Base-by-base conservation (phyloP, 306 rosid genomes). In the Quercus glauca region DNA sequence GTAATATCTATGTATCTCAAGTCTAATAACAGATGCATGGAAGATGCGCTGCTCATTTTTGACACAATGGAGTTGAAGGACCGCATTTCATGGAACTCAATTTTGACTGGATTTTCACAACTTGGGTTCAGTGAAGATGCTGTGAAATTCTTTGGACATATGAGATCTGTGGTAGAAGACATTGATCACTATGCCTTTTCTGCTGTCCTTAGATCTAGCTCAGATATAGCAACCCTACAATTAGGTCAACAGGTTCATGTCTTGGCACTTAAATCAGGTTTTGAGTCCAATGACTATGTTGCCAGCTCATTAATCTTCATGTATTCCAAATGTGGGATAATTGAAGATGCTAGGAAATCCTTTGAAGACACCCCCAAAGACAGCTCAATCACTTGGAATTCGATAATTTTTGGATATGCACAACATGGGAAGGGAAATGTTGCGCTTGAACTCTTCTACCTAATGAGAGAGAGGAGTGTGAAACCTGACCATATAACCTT, bases 241-340 rank as follows among this genome's bases (percentile, higher is more conserved):
- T 77, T 94, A 81, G 97, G 98, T 37, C 89, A 86, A 71, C 93
- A 92, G 74, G 73, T 85, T 86, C 98, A 94, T 81, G 88, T 73
- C 29, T 81, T 91, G 83, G 80, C 90, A 20, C 79, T 81, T 57
- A 88, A 85, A 81, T 83, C 76, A 4, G 94, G 97, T 56, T 79
- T 91, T 6, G 84, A 84, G 33, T 74, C 87, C 80, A 89, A 92
- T 73, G 88, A 85, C 19, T 91, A 85, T 65, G 97, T 94, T 18
- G 85, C 87, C 19, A 92, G 97, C 37, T 87, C 98, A n/a, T 85
- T 94, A 81, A 91, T 92, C 70, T 87, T 87, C 90, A 87, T 94
- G 97, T 92, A 94, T 82, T 88, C 98, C 61, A 92, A 91, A 83
- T 94, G 97, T 71, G 97, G 98, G 73, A 83, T 94, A 77, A 84